These are phyloP conservation scores for Beauveria sp. DNA, from an alignment of 2,329 filamentous ascomycete species.

Conservation along the genomic window DNA sequence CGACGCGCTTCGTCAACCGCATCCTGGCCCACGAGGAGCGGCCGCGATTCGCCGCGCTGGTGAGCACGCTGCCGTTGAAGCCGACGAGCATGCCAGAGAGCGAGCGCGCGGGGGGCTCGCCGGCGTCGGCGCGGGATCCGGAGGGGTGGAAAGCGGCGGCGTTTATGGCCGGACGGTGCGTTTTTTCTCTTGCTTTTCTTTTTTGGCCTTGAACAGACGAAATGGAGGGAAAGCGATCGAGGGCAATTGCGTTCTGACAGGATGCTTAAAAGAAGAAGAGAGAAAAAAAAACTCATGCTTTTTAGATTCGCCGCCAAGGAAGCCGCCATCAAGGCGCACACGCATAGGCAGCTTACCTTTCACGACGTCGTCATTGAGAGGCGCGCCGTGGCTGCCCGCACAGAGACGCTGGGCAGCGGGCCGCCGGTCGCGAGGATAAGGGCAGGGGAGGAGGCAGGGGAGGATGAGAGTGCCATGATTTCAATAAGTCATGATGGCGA, in stretches of 20 bases:
- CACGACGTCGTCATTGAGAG: slow-evolving; percentile 49
- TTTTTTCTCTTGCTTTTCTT: background rate
- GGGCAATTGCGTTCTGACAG: too few relatives aligned
- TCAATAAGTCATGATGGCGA: slow-evolving; percentile 85
- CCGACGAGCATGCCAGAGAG: background rate
- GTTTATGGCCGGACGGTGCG: slow-evolving; percentile 39
- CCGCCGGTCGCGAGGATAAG: slow-evolving; percentile 39
- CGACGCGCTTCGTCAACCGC: slow-evolving; percentile 38
- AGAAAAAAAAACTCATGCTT: too few relatives aligned
- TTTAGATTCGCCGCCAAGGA: slow-evolving; percentile 63
- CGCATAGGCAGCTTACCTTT: slow-evolving; percentile 49
- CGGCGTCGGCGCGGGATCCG: slow-evolving; percentile 13
- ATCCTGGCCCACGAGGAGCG: slow-evolving; percentile 38
- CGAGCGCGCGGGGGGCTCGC: slow-evolving; percentile 22
- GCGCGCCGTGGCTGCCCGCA: slow-evolving; percentile 15
- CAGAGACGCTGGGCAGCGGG: slow-evolving; percentile 26
- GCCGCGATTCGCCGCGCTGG: background rate
- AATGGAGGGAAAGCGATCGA: too few relatives aligned
- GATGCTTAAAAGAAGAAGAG: too few relatives aligned
- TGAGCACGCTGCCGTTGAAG: background rate
- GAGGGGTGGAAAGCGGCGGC: slow-evolving; percentile 30
- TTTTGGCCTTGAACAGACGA: background rate
- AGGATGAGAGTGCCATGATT: slow-evolving; percentile 53
- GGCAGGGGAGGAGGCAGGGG: slow-evolving; percentile 18
- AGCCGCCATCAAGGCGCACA: slow-evolving; percentile 65